Base-by-base conservation (phyloP, 176 grass and related monocot species). In the Bromus sterilis region DNA sequence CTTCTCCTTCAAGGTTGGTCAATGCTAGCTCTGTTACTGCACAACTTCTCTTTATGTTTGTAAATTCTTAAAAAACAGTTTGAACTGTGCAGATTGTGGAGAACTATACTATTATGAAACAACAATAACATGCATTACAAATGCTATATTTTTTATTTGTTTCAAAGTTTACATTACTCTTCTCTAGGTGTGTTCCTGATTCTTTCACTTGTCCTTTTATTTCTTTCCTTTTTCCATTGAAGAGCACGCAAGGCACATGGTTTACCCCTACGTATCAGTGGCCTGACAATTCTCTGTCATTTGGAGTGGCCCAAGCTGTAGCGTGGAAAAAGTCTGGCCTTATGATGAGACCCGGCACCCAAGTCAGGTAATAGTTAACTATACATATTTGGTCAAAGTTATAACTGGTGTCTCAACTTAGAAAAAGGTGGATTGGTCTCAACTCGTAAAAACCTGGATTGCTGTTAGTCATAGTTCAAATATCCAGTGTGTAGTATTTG, bases 241-340 rank as follows among this genome's bases (percentile, higher is more conserved):
- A 97, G 91, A 97, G 49, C 78, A 87, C 91, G 75, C 74, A 61
- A 56, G 86, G 86, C 44, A 97, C 84, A 24, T 83, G 84, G 76
- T 84, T 97, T 63, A 87, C 86, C 36, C 91, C 91, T 48, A 83
- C 82, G 28, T 80, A 93, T 79, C 88, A 84, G 37, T 86, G 81
- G 91, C 94, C 91, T 80, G 88, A 93, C 43, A 97, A 93, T 71
- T 97, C 94, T 11, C 57, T 97, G 78, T 97, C 94, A 71, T 43
- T 97, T 63, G 94, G 69, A 89, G 74, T 87, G 34, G 67, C 82
- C 26, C 86, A 89, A 85, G 88, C 80, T 3, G 24, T 87, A 86
- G 86, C 83, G 33, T 97, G 91, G 88, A 87, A 91, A 72, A 86
- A 69, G 66, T 89, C 68, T 74, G 86, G 81, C 66, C 83, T 97